These are phyloP conservation scores for Kodamaea kakaduensis DNA, from an alignment of 805 yeast species.

Conservation along the genomic window DNA sequence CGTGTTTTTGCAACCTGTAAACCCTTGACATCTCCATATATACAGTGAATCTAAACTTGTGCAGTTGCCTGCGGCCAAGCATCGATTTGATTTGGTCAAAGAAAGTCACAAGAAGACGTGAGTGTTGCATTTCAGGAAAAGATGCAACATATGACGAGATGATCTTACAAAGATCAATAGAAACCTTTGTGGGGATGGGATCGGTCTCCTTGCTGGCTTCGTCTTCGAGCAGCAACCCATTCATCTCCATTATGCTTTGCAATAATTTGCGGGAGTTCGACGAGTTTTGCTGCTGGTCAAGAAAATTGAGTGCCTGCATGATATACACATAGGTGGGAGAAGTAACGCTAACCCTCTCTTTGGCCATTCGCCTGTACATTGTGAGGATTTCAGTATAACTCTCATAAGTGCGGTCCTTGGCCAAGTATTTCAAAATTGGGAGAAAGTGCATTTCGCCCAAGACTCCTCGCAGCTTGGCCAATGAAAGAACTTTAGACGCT, in stretches of 20 bases:
- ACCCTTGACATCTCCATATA: slow-evolving; percentile 28
- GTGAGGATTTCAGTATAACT: slow-evolving; percentile 24
- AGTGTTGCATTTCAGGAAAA: slow-evolving; percentile 11
- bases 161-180: slow-evolving; percentile 22
- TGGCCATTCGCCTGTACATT: slow-evolving; percentile 33
- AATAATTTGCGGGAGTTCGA: slow-evolving; percentile 27
- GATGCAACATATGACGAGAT: slow-evolving; percentile 23
- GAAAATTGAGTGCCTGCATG: slow-evolving; percentile 26
- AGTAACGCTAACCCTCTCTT: slow-evolving; percentile 19
- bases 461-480: slow-evolving; percentile 14
- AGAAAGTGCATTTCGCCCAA: slow-evolving; percentile 25
- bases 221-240: slow-evolving; percentile 20
- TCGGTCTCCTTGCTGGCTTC: slow-evolving; percentile 1
- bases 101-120: slow-evolving; percentile 26
- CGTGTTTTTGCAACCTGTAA: slow-evolving; percentile 22
- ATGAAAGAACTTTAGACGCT: slow-evolving; percentile 22
- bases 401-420: slow-evolving; percentile 15
- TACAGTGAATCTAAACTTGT: slow-evolving; percentile 22
- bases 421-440: slow-evolving; percentile 27
- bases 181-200: slow-evolving; percentile 9
- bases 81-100: slow-evolving; percentile 23
- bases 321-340: slow-evolving; percentile 29
- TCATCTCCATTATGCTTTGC: slow-evolving; percentile 28
- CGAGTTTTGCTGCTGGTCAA: slow-evolving; percentile 21
- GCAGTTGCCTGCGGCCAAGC: slow-evolving; percentile 20